Percentiles rank a stretch among this genome's conserved stretches.
Evolutionary conservation across 805 yeast genomes (phyloP).

Genomic region (Nakazawaea laoshanensis): DNA sequence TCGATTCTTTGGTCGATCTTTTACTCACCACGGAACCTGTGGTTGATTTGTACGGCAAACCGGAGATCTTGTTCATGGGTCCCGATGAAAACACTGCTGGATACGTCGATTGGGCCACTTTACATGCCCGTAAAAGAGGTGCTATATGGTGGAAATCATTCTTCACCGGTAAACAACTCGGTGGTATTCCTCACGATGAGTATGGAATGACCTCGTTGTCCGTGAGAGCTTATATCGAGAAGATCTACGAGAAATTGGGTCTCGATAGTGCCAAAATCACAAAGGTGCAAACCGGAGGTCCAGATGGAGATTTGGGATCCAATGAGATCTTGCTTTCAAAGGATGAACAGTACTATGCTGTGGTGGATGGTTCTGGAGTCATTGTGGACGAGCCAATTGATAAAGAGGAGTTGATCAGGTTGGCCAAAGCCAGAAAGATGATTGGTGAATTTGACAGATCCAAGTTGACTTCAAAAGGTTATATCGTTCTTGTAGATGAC

Average conservation of each 20-base stretch:
- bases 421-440: slow-evolving; percentile 74
- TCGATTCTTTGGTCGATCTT: slow-evolving; percentile 84
- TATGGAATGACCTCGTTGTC: slow-evolving; percentile 97
- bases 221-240: slow-evolving; percentile 85
- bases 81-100: slow-evolving; percentile 99
- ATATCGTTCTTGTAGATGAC: slow-evolving; percentile 79
- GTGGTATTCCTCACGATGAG: slow-evolving; percentile 97
- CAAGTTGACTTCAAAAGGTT: slow-evolving; percentile 68
- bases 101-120: slow-evolving; percentile 94
- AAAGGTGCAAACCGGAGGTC: slow-evolving; percentile 97
- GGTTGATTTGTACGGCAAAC: slow-evolving; percentile 75
- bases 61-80: slow-evolving; percentile 92
- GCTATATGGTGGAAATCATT: slow-evolving; percentile 99
- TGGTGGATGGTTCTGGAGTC: slow-evolving; percentile 96
- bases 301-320: slow-evolving; percentile 96
- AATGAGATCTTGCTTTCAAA: slow-evolving; percentile 86
- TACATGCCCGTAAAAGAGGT: slow-evolving; percentile 85
- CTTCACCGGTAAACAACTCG: slow-evolving; percentile 88
- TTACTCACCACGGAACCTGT: slow-evolving; percentile 73
- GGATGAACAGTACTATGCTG: slow-evolving; percentile 75
- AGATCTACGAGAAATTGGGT: slow-evolving; percentile 71
- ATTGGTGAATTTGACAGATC: slow-evolving; percentile 59
- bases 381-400: slow-evolving; percentile 81
- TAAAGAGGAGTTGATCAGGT: slow-evolving; percentile 64
- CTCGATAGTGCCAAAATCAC: slow-evolving; percentile 50